phyloP scores from a whole-genome alignment of 345 rosid species.

The Boechera retrofracta region DNA sequence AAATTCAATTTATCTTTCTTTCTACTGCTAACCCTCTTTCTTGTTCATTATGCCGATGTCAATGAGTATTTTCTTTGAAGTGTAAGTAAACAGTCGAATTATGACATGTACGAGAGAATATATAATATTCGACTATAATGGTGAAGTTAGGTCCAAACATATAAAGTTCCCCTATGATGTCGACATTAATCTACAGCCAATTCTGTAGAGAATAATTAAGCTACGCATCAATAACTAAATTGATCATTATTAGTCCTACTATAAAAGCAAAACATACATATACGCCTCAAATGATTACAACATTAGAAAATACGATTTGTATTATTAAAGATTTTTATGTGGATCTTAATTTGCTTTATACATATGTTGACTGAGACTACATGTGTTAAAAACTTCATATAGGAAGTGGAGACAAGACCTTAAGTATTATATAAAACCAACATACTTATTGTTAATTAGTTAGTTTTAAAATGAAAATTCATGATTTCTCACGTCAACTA shows the following conservation, averaged over 20 bases:
- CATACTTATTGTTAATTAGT: background rate
- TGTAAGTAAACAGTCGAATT: background rate
- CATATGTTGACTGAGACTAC: background rate
- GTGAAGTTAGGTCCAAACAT: slow-evolving; percentile 41
- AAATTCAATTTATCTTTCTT: slow-evolving; percentile 13
- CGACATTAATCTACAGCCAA: slow-evolving; percentile 28
- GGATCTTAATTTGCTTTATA: slow-evolving; percentile 5
- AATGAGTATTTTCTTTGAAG: slow-evolving; percentile 2
- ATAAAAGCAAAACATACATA: slow-evolving; percentile 27
- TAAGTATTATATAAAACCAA: background rate
- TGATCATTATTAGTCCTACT: slow-evolving; percentile 21
- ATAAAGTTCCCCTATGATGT: slow-evolving; percentile 34
- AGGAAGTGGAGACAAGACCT: background rate
- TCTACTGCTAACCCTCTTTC: background rate
- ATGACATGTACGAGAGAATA: slow-evolving; percentile 29
- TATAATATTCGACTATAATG: slow-evolving; percentile 30
- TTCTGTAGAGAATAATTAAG: slow-evolving; percentile 38
- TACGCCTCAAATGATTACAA: slow-evolving; percentile 39
- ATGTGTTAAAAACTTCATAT: background rate
- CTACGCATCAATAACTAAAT: slow-evolving; percentile 26
- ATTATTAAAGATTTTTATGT: background rate
- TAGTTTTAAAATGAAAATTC: background rate
- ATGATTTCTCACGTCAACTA: background rate
- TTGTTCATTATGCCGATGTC: slow-evolving; percentile 9
- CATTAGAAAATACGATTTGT: slow-evolving; percentile 30